Conservation (phyloP, 2,329 filamentous ascomycete species). For the Xylariaceae sp. region DNA sequence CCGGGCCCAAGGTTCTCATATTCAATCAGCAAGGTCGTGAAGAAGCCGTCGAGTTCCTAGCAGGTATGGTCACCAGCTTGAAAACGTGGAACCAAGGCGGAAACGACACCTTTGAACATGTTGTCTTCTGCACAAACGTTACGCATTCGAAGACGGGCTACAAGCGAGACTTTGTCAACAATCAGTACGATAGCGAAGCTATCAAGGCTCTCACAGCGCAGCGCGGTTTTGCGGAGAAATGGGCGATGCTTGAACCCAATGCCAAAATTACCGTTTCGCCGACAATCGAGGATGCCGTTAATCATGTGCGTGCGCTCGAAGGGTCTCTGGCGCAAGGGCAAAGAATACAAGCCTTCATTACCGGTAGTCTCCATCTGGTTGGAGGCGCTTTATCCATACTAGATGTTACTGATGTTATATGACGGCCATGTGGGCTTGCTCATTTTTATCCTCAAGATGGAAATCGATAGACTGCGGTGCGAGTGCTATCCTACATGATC, state of each 20-base stretch:
- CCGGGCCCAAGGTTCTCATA: slow-evolving; percentile 54
- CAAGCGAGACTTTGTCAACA: slow-evolving; percentile 56
- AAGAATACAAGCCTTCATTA: slow-evolving; percentile 49
- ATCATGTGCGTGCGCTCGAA: slow-evolving; percentile 39
- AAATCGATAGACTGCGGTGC: too few species aligned
- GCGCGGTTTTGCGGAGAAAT: slow-evolving; percentile 49
- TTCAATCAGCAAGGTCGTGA: slow-evolving; percentile 78
- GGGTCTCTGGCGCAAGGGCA: slow-evolving; percentile 29
- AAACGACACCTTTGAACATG: slow-evolving; percentile 59
- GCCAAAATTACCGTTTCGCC: slow-evolving; percentile 45
- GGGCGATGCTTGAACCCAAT: slow-evolving; percentile 43
- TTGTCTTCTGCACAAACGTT: slow-evolving; percentile 79
- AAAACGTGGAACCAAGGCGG: slow-evolving; percentile 28
- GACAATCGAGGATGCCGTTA: slow-evolving; percentile 54
- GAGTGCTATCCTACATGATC: too few species aligned
- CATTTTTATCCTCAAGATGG: too few species aligned
- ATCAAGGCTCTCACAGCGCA: slow-evolving; percentile 51
- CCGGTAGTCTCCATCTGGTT: slow-evolving; percentile 61
- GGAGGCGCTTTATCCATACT: slow-evolving; percentile 51
- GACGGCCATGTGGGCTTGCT: neutral
- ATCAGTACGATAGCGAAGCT: slow-evolving; percentile 48
- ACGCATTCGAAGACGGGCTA: slow-evolving; percentile 49
- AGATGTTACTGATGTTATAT: slow-evolving; percentile 44
- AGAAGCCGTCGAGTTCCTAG: slow-evolving; percentile 52
- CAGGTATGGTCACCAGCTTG: slow-evolving; percentile 39